phyloP scores from a whole-genome alignment of 2,329 filamentous ascomycete genomes.

The Fusarium penzigii region DNA sequence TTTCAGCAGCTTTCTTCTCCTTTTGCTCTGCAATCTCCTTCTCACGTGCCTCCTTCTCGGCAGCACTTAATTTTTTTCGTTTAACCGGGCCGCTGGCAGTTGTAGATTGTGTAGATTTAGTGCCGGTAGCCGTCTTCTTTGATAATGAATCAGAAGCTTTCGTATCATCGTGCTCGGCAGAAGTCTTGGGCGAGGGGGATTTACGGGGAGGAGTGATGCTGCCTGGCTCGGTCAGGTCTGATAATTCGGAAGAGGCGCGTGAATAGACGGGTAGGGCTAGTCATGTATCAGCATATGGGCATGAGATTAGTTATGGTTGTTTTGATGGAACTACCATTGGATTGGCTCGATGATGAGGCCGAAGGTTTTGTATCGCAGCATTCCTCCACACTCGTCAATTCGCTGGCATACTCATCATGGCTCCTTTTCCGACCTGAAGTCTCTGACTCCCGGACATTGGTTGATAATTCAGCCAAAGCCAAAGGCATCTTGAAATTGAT shows the following conservation, averaged over 20 bases:
- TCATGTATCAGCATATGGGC: constrained; percentile 11
- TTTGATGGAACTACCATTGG: constrained; percentile 28
- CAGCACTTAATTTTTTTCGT: constrained; percentile 44
- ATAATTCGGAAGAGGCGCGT: constrained; percentile 34
- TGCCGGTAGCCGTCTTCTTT: background rate
- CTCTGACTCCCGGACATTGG: constrained; percentile 50
- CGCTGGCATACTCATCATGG: constrained; percentile 46
- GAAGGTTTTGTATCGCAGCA: constrained; percentile 21
- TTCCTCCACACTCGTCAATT: constrained; percentile 30
- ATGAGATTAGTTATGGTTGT: background rate
- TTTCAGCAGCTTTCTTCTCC: constrained; percentile 40
- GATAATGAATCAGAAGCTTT: background rate
- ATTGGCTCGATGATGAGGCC: constrained; percentile 12
- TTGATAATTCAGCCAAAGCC: constrained; percentile 47
- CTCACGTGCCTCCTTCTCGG: constrained; percentile 41
- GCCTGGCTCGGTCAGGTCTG: constrained; percentile 43
- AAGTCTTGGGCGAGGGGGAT: constrained; percentile 40
- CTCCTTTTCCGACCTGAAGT: constrained; percentile 45
- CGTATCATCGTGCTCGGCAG: constrained; percentile 23
- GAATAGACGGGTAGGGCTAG: constrained; percentile 27
- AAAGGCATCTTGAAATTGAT: constrained; percentile 45
- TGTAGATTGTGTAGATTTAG: constrained; percentile 19
- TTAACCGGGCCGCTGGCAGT: constrained; percentile 35
- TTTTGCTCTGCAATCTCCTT: constrained; percentile 43
- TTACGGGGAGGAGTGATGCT: constrained; percentile 41